Evolutionary conservation across 495 filamentous ascomycete genomes (phyloP).

Genomic region (Podospora anserina): DNA sequence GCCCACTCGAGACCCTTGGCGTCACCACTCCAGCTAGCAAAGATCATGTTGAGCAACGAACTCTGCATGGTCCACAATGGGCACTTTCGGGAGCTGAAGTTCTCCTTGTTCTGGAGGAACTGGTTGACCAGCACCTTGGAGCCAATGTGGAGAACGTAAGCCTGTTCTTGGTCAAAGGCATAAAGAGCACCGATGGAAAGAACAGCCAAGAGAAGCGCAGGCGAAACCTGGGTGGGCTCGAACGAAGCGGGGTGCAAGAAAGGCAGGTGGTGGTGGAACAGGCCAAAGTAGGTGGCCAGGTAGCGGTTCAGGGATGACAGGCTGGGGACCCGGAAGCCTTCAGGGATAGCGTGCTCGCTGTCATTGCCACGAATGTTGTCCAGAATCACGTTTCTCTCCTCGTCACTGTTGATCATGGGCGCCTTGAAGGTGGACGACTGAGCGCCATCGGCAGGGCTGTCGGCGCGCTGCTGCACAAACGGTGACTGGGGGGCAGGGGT

Average conservation of each 20-base stretch:
- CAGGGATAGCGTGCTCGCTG: conserved; percentile 74
- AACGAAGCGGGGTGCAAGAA: conserved; percentile 96
- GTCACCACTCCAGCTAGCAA: conserved; percentile 98
- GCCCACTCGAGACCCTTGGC: conserved; percentile 98
- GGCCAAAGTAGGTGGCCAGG: conserved; percentile 89
- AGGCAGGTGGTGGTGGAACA: conserved; percentile 95
- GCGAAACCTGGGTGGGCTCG: conserved; percentile 68
- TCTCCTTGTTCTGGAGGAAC: conserved; percentile 95
- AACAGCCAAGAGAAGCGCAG: conserved; percentile 83
- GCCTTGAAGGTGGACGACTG: conserved; percentile 63
- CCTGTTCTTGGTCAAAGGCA: conserved; percentile 93
- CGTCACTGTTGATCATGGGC: conserved; percentile 66
- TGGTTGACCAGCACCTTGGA: conserved; percentile 96
- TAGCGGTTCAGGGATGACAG: conserved; percentile 79
- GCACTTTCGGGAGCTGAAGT: conserved; percentile 97
- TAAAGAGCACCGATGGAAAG: conserved; percentile 95
- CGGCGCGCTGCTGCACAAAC: conserved; percentile 53
- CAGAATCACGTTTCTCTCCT: conserved; percentile 75
- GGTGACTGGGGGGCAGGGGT: conserved; percentile 82
- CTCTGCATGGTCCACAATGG: conserved; percentile 97
- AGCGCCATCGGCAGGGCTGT: conserved; percentile 55
- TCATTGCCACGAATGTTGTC: conserved; percentile 82
- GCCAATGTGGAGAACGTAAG: conserved; percentile 93
- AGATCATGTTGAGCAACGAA: conserved; percentile 95
- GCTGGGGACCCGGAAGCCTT: conserved; percentile 82